Evolutionary conservation across 257 asterid genomes (phyloP), one percentile per base, ranked within the genome.

Genomic region (Coffea eugenioides): DNA sequence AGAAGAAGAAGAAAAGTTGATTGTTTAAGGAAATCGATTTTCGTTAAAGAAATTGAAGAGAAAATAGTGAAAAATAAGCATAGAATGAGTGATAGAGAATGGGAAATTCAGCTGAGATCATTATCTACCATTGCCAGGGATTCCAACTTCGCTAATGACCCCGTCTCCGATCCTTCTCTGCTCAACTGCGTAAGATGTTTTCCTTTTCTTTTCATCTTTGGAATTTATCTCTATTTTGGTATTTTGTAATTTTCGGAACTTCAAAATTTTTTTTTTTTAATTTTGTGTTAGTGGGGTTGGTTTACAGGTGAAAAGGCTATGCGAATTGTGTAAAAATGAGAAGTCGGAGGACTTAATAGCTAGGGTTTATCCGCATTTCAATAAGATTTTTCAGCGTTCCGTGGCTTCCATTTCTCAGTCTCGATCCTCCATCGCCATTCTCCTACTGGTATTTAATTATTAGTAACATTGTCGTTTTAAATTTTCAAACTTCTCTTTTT

Each of bases 361-460:
- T 82, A 90, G 98, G 89, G 90, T 89, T 85, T 91, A 89, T 85
- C 99, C 99, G 43, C 90, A 91, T 83, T 89, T 95, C 41, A 95
- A 87, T 78, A 93, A 92, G 87, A 92, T 92, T 80, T 93, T 93
- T 75, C 97, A 93, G 73, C 98, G 95, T 20, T 87, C 91, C 25
- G 88, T 90, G 82, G 86, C 96, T 41, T 91, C 97, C 16, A 90
- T 89, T 81, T 86, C 97, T 21, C 92, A 92, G 85, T 87, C 91
- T 70, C 93, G 86, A 69, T 88, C 94, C 56, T 91, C 98, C 23
- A 88, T 85, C 78, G 91, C 96, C 77, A 89, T 89, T 81, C 98
- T 95, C 70, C 83, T 95, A 80, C 89, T 95, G 93, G 98, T 94
- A 87, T 72, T 9, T 51, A 11, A 51, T 16, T 13, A 51, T 15